Conservation (phyloP, 2,329 filamentous ascomycete genomes). For the Tricladium varicosporioides region DNA sequence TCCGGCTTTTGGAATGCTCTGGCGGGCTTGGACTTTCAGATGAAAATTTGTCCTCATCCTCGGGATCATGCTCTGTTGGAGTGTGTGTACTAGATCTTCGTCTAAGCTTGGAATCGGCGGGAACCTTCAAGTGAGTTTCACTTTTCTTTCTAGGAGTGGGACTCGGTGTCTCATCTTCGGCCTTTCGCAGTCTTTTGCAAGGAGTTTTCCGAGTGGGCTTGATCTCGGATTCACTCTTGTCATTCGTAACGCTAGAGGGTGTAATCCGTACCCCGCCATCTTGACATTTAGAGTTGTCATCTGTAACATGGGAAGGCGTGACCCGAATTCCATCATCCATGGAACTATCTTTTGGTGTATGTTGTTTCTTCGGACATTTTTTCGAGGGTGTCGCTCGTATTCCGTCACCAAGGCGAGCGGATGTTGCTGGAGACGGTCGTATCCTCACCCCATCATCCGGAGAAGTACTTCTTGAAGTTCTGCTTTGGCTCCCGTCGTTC, state of each 20-base stretch:
- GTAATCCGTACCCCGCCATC: conserved; percentile 24
- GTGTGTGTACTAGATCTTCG: conserved; percentile 17
- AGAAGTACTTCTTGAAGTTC: conserved; percentile 25
- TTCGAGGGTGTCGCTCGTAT: conserved; percentile 12
- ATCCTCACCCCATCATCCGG: conserved; percentile 43
- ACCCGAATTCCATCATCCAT: conserved; percentile 19
- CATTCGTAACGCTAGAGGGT: conserved; percentile 16
- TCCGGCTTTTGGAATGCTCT: conserved; percentile 19
- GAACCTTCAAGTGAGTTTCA: conserved; percentile 21
- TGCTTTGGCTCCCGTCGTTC: conserved; percentile 6
- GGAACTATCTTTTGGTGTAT: background rate
- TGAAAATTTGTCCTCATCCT: conserved; percentile 21
- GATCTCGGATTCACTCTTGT: conserved; percentile 6
- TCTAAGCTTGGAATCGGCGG: conserved; percentile 16
- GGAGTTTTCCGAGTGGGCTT: conserved; percentile 17
- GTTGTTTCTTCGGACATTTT: conserved; percentile 1
- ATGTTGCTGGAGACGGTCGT: conserved; percentile 30
- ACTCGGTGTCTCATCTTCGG: conserved; percentile 5
- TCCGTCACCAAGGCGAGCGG: conserved; percentile 17
- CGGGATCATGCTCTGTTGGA: conserved; percentile 13
- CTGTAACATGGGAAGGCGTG: background rate
- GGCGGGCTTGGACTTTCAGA: conserved; percentile 25
- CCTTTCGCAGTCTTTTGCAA: conserved; percentile 16
- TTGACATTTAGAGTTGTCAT: conserved; percentile 1
- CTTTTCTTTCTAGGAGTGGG: conserved; percentile 24